Percentiles rank a stretch among this genome's conserved stretches.
These are phyloP conservation scores for Dactylonectria macrodidyma DNA, from an alignment of 2,329 filamentous ascomycete genomes.

Conservation along the genomic window DNA sequence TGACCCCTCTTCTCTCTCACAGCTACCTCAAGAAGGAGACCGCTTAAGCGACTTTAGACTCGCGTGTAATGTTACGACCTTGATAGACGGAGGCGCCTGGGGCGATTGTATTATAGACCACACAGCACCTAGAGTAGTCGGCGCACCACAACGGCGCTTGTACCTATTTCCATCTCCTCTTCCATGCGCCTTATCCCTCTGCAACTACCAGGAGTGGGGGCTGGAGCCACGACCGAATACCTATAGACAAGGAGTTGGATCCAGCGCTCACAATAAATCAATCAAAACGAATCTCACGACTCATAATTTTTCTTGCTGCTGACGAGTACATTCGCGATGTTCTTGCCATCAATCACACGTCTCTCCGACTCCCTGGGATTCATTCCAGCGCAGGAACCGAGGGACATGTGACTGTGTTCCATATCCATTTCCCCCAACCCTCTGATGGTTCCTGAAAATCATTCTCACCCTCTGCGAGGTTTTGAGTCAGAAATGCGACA, in stretches of 20 bases:
- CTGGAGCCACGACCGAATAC: constrained; percentile 26
- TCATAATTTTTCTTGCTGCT: neutral
- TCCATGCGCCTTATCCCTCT: constrained; percentile 44
- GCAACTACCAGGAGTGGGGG: constrained; percentile 41
- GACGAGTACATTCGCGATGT: neutral
- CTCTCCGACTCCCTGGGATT: neutral
- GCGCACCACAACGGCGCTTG: constrained; percentile 51
- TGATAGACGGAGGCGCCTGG: constrained; percentile 55
- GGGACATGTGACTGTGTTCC: constrained; percentile 8
- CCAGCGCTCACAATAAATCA: constrained; percentile 27
- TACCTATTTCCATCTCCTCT: constrained; percentile 55
- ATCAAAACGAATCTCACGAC: constrained; percentile 11
- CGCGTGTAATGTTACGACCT: constrained; percentile 54
- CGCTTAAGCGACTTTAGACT: constrained; percentile 67
- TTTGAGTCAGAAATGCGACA: constrained; percentile 20
- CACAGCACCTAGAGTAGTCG: constrained; percentile 50
- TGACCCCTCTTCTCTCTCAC: constrained; percentile 43
- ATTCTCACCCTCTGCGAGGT: constrained; percentile 4
- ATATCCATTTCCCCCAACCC: too few relatives aligned
- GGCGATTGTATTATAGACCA: constrained; percentile 59
- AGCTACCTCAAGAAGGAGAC: constrained; percentile 80
- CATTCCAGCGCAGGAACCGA: constrained; percentile 7
- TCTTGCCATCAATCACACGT: too few relatives aligned
- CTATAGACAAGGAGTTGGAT: constrained; percentile 32
- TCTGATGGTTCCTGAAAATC: neutral